Percentiles rank a stretch among this genome's conserved stretches.
These are phyloP conservation scores for Trametes elegans DNA, from an alignment of 768 basidiomycete genomes.

Conservation along the genomic window DNA sequence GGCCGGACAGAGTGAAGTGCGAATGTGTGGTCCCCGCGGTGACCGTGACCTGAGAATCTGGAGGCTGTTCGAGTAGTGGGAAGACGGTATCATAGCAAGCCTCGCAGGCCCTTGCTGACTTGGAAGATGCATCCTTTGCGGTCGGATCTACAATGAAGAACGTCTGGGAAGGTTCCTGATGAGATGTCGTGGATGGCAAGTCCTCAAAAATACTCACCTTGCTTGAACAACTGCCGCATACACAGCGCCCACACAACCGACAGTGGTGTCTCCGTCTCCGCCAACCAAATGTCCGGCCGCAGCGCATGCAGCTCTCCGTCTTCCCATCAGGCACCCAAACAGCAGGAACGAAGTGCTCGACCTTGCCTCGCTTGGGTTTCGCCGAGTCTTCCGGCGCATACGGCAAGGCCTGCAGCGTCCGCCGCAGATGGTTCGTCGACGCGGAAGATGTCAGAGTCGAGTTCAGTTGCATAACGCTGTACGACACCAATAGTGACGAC, in stretches of 20 bases:
- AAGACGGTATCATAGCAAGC: slow-evolving; percentile 87
- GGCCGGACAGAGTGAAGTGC: slow-evolving; percentile 48
- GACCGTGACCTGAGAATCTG: not conserved
- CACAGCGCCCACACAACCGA: slow-evolving; percentile 79
- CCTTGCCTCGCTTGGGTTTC: slow-evolving; percentile 46
- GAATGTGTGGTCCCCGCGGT: slow-evolving; percentile 32
- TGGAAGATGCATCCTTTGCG: slow-evolving; percentile 43
- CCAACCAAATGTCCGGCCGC: slow-evolving; percentile 74
- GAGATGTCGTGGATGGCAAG: not conserved
- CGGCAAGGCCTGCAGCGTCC: slow-evolving; percentile 70
- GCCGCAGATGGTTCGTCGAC: slow-evolving; percentile 72
- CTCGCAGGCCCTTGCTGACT: slow-evolving; percentile 79
- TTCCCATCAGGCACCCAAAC: slow-evolving; percentile 91
- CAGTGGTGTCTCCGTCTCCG: slow-evolving; percentile 82
- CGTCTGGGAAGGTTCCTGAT: slow-evolving; percentile 62
- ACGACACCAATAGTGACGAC: slow-evolving; percentile 60
- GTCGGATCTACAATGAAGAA: slow-evolving; percentile 71
- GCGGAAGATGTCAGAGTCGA: slow-evolving; percentile 79
- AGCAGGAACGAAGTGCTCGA: slow-evolving; percentile 85
- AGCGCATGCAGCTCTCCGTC: slow-evolving; percentile 84
- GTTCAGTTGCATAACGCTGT: slow-evolving; percentile 72
- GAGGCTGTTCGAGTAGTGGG: slow-evolving; percentile 45
- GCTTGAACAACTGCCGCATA: slow-evolving; percentile 82
- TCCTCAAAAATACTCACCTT: slow-evolving; percentile 47
- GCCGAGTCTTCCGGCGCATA: slow-evolving; percentile 47